phyloP scores from a whole-genome alignment of 208 protist species.

The Trypanosoma theileri region DNA sequence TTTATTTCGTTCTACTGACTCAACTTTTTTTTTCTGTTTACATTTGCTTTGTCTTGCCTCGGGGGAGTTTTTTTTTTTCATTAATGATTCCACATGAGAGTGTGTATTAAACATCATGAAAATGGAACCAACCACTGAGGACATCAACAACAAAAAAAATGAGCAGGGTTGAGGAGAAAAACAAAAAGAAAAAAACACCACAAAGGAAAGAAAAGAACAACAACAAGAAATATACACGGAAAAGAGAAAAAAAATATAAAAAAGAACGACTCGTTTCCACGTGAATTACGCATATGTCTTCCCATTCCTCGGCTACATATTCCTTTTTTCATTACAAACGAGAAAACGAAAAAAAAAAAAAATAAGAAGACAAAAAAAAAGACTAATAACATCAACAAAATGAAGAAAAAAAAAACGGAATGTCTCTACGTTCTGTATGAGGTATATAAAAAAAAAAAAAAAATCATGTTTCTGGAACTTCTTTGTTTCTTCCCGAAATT shows the following conservation, averaged over 20 bases:
- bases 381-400: not conserved
- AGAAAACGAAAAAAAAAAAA: conserved; percentile 5
- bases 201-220: too few species aligned
- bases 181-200: too few species aligned
- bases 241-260: too few species aligned
- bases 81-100: not conserved
- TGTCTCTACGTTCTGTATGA: not conserved
- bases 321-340: conserved; percentile 13
- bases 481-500: not conserved
- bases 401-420: not conserved
- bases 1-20: not conserved
- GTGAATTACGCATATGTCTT: too few species aligned
- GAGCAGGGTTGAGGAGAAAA: too few species aligned
- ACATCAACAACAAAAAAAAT: too few species aligned
- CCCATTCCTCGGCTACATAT: too few species aligned
- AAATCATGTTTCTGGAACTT: not conserved
- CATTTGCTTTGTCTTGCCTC: too few species aligned
- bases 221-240: too few species aligned
- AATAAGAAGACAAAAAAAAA: not conserved
- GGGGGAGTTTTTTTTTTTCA: not conserved
- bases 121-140: too few species aligned
- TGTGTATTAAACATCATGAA: too few species aligned
- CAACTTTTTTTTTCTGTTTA: conserved; percentile 2
- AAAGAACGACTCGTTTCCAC: too few species aligned
- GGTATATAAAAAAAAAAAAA: not conserved